Evolutionary conservation across 139 green algal genomes (phyloP).

Genomic region (Picochlorum sp.): DNA sequence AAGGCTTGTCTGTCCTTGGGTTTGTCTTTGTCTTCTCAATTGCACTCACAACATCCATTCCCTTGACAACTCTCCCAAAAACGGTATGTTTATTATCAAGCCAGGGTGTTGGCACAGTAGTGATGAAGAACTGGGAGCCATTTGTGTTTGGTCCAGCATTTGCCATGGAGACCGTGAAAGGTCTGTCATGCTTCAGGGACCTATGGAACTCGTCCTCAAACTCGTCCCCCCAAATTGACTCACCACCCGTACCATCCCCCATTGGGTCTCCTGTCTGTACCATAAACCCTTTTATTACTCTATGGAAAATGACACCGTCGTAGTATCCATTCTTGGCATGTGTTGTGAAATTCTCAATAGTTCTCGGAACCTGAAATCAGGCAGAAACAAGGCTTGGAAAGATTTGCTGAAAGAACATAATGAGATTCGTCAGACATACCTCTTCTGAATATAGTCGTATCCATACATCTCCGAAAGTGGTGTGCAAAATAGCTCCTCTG

Average conservation of each 20-base stretch:
- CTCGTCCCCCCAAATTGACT: constrained; percentile 93
- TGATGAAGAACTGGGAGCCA: constrained; percentile 81
- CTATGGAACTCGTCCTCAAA: constrained; percentile 96
- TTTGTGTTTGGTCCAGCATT: constrained; percentile 53
- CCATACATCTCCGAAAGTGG: constrained; percentile 77
- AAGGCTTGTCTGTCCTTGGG: constrained; percentile 75
- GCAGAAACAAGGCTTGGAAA: too few relatives aligned
- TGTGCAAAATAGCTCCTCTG: constrained; percentile 72
- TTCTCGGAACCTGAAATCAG: constrained; percentile 91
- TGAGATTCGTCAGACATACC: too few relatives aligned
- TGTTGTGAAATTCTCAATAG: constrained; percentile 96
- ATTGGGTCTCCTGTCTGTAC: constrained; percentile 2
- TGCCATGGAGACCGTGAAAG: constrained; percentile 76
- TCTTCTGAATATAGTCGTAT: constrained; percentile 51
- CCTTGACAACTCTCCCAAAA: constrained; percentile 66
- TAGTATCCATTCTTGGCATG: constrained; percentile 94
- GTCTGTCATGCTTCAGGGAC: constrained; percentile 79
- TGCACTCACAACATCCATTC: constrained; percentile 81
- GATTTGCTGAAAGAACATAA: too few relatives aligned
- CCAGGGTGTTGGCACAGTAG: constrained; percentile 78
- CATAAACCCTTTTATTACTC: constrained; percentile 99
- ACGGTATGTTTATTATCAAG: constrained; percentile 63
- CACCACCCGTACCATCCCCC: constrained; percentile 92
- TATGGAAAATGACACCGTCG: constrained; percentile 86
- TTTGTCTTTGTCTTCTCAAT: constrained; percentile 89